phyloP scores from a whole-genome alignment of 768 basidiomycete genomes.

The Clitopilus passeckerianus region DNA sequence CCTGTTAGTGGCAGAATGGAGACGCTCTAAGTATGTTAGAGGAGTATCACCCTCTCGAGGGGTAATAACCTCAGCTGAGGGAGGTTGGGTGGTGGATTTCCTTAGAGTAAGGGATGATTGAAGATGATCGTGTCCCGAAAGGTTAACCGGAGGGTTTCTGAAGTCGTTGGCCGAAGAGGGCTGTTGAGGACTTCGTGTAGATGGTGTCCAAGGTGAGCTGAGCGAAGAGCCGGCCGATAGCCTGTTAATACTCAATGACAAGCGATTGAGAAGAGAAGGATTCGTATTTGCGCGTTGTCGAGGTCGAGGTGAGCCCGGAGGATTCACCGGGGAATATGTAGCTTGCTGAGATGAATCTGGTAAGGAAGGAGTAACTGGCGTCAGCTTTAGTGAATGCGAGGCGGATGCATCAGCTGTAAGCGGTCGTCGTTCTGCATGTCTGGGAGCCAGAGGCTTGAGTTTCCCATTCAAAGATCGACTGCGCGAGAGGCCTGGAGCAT shows the following conservation, averaged over 20 bases:
- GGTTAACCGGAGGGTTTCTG: background rate
- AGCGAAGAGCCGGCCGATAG: background rate
- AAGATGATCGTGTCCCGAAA: background rate
- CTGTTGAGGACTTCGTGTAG: slow-evolving; percentile 13
- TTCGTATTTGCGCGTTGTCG: slow-evolving; percentile 51
- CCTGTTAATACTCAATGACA: slow-evolving; percentile 45
- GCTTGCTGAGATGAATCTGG: background rate
- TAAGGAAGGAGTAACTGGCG: background rate
- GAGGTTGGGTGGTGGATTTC: slow-evolving; percentile 1
- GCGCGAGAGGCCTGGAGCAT: background rate
- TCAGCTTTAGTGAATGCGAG: background rate
- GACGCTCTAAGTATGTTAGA: slow-evolving; percentile 60
- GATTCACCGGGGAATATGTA: slow-evolving; percentile 10
- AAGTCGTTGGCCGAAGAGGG: background rate
- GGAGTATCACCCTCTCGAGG: slow-evolving; percentile 60
- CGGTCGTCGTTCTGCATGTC: background rate
- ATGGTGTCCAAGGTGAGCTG: background rate
- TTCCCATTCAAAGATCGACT: slow-evolving; percentile 4
- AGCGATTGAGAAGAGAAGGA: slow-evolving; percentile 63
- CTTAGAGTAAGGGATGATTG: background rate
- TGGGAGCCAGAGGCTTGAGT: background rate
- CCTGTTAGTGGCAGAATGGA: slow-evolving; percentile 63
- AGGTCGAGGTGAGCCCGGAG: slow-evolving; percentile 13
- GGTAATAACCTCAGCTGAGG: slow-evolving; percentile 11
- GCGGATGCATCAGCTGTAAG: background rate